phyloP scores from a whole-genome alignment of 1,284 basidiomycete species.

The Mycosarcoma maydis region DNA sequence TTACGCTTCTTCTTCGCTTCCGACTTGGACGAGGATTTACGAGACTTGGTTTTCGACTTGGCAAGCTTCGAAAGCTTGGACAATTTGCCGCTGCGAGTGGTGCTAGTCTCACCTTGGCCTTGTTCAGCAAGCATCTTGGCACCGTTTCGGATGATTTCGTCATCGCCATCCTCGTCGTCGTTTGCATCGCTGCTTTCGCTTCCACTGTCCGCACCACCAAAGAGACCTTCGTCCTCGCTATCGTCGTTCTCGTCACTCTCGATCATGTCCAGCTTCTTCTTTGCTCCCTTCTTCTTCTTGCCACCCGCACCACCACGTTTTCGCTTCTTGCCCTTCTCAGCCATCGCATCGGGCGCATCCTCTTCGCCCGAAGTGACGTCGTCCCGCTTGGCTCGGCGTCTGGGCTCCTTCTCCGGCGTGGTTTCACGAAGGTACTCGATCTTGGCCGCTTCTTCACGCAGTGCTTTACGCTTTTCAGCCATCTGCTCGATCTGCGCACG shows the following conservation, averaged over 20 bases:
- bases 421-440: constrained; percentile 58
- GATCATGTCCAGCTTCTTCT: constrained; percentile 33
- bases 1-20: constrained; percentile 42
- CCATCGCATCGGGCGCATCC: constrained; percentile 37
- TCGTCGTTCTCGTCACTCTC: constrained; percentile 35
- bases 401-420: constrained; percentile 44
- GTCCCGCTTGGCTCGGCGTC: constrained; percentile 33
- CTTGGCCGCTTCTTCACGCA: constrained; percentile 57
- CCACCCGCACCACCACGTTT: constrained; percentile 18
- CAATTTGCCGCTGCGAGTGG: constrained; percentile 13
- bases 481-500: constrained; percentile 55
- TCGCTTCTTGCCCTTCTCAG: constrained; percentile 35
- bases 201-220: constrained; percentile 22
- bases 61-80: constrained; percentile 22
- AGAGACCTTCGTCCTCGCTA: constrained; percentile 35
- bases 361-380: constrained; percentile 47
- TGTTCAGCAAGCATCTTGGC: constrained; percentile 39
- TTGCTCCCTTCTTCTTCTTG: constrained; percentile 37
- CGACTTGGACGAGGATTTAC: constrained; percentile 14
- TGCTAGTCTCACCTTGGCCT: constrained; percentile 18
- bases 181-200: constrained; percentile 18
- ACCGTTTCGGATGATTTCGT: constrained; percentile 48
- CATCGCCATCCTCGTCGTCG: constrained; percentile 48
- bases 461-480: constrained; percentile 52
- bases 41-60: constrained; percentile 17